phyloP scores from a whole-genome alignment of 2,329 filamentous ascomycete species.

The Exophiala sideris region DNA sequence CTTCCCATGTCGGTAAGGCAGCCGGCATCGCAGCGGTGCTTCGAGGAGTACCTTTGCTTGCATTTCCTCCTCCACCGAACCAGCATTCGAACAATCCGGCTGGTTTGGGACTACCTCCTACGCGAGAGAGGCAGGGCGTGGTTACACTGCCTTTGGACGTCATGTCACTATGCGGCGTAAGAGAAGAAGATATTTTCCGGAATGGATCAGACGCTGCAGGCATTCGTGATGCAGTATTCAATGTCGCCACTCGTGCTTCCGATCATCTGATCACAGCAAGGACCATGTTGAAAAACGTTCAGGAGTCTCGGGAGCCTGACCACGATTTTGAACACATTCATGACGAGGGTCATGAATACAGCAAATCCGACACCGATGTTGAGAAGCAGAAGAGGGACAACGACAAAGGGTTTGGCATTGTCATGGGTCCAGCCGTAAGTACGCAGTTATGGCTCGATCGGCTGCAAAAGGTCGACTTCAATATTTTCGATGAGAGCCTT shows the following conservation, averaged over 20 bases:
- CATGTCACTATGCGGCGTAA: conserved; percentile 76
- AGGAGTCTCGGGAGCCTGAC: conserved; percentile 68
- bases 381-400: conserved; percentile 45
- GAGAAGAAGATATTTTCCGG: conserved; percentile 86
- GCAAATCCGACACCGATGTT: conserved; percentile 38
- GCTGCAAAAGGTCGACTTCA: conserved; percentile 78
- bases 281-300: conserved; percentile 82
- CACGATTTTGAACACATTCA: conserved; percentile 87
- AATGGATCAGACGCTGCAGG: conserved; percentile 74
- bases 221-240: conserved; percentile 84
- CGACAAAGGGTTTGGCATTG: conserved; percentile 62
- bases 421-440: conserved; percentile 71
- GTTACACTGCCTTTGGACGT: conserved; percentile 83
- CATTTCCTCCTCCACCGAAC: conserved; percentile 65
- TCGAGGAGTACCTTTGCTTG: conserved; percentile 84
- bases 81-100: conserved; percentile 51
- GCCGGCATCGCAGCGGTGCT: conserved; percentile 82
- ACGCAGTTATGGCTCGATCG: conserved; percentile 74
- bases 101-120: conserved; percentile 38
- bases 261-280: conserved; percentile 92
- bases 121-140: conserved; percentile 53
- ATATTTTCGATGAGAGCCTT: conserved; percentile 66
- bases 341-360: conserved; percentile 65
- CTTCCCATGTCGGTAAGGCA: conserved; percentile 92
- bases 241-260: conserved; percentile 87